phyloP scores from a whole-genome alignment of 768 basidiomycete genomes.

The Thelephora aurantiotincta region DNA sequence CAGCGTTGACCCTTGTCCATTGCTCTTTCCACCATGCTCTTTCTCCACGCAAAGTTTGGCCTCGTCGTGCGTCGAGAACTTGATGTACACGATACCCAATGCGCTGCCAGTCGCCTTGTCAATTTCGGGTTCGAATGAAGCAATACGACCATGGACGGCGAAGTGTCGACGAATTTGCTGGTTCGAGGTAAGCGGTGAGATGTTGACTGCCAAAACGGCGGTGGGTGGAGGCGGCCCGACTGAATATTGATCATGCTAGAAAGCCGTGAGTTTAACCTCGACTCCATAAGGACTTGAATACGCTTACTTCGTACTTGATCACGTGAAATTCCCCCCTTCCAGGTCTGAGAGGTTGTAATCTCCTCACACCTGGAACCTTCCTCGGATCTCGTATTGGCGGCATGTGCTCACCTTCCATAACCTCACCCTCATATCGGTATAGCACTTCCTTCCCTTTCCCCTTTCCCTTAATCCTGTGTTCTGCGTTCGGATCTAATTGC shows the following conservation, averaged over 20 bases:
- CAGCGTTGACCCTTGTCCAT: conserved; percentile 18
- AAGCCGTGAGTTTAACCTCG: conserved; percentile 2
- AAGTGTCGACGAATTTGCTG: conserved; percentile 55
- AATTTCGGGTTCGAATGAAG: conserved; percentile 62
- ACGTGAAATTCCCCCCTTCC: conserved; percentile 27
- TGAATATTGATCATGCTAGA: conserved; percentile 65
- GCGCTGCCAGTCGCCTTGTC: conserved; percentile 70
- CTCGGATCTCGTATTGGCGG: conserved; percentile 40
- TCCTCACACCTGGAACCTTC: conserved; percentile 23
- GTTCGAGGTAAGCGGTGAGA: conserved; percentile 60
- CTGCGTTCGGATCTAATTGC: conserved; percentile 10
- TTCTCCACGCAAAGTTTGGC: conserved; percentile 52
- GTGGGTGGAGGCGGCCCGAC: conserved; percentile 59
- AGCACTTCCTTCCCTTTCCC: conserved; percentile 49
- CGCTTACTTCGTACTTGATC: conserved; percentile 42
- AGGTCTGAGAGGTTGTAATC: conserved; percentile 15
- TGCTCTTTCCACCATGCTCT: conserved; percentile 46
- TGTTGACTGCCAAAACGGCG: conserved; percentile 54
- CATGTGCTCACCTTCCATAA: conserved; percentile 28
- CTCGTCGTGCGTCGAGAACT: conserved; percentile 48
- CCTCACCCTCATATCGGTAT: conserved; percentile 40
- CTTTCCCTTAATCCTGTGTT: conserved; percentile 41
- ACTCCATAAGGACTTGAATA: neutral
- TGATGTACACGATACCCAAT: conserved; percentile 70
- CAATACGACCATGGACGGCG: conserved; percentile 41